These are phyloP conservation scores for Suhomyces sp. DNA, from an alignment of 805 yeast genomes.

Conservation along the genomic window DNA sequence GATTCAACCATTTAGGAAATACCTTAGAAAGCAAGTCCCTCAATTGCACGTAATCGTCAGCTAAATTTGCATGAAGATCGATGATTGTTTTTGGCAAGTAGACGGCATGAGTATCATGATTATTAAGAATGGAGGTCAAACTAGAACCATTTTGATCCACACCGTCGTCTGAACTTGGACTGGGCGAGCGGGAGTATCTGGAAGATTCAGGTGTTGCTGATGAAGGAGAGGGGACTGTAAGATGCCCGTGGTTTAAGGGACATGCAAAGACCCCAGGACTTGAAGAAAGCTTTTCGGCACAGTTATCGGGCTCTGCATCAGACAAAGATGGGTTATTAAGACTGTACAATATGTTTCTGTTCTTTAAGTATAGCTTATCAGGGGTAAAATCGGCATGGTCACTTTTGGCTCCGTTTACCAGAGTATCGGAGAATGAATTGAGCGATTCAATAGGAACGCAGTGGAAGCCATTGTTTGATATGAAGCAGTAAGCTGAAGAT, in stretches of 20 bases:
- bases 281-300: neutral
- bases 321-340: constrained; percentile 26
- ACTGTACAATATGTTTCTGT: constrained; percentile 22
- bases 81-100: constrained; percentile 46
- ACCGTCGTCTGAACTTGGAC: neutral
- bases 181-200: constrained; percentile 2
- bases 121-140: constrained; percentile 12
- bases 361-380: constrained; percentile 13
- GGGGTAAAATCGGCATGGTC: constrained; percentile 15
- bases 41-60: constrained; percentile 36
- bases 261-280: neutral
- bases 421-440: constrained; percentile 4
- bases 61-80: constrained; percentile 33
- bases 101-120: constrained; percentile 46
- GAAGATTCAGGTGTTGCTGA: neutral
- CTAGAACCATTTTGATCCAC: neutral
- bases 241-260: neutral
- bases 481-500: constrained; percentile 23
- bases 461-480: constrained; percentile 23
- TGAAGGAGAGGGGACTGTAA: neutral
- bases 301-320: constrained; percentile 12
- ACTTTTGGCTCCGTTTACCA: neutral
- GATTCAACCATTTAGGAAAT: constrained; percentile 42
- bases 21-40: constrained; percentile 38
- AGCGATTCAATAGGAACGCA: constrained; percentile 24